Percentiles rank a stretch among this genome's conserved stretches.
phyloP scores from a whole-genome alignment of 164 flowering plant genomes.

The Nymphaea thermarum region DNA sequence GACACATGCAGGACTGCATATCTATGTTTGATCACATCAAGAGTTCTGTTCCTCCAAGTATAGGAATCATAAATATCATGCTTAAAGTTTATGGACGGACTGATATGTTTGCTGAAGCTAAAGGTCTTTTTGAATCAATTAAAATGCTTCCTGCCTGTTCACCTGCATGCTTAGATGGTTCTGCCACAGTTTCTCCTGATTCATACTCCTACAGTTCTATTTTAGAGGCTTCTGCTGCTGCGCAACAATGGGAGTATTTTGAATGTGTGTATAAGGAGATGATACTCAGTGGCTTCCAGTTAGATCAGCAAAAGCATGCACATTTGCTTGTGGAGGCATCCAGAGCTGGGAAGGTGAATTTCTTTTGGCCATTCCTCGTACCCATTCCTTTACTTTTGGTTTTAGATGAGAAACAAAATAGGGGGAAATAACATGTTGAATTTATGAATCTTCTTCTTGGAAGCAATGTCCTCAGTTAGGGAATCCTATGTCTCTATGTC shows the following conservation, averaged over 20 bases:
- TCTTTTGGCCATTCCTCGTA: too few species aligned
- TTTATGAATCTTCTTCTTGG: too few species aligned
- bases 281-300: constrained; percentile 52
- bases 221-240: constrained; percentile 73
- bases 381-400: too few species aligned
- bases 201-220: constrained; percentile 48
- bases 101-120: constrained; percentile 80
- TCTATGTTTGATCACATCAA: constrained; percentile 58
- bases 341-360: constrained; percentile 72
- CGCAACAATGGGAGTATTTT: constrained; percentile 93
- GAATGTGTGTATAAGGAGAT: constrained; percentile 86
- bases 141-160: constrained; percentile 13
- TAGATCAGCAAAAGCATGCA: constrained; percentile 62
- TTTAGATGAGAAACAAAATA: too few species aligned
- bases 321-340: constrained; percentile 67
- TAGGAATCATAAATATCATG: constrained; percentile 82
- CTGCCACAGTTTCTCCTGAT: constrained; percentile 32
- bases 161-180: constrained; percentile 1
- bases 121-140: constrained; percentile 60
- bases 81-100: constrained; percentile 62
- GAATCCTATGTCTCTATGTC: too few species aligned
- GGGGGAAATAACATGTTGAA: too few species aligned
- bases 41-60: constrained; percentile 43
- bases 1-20: constrained; percentile 57
- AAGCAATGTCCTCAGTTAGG: too few species aligned